Conservation (phyloP, 306 rosid species). For the Castanea sativa region DNA sequence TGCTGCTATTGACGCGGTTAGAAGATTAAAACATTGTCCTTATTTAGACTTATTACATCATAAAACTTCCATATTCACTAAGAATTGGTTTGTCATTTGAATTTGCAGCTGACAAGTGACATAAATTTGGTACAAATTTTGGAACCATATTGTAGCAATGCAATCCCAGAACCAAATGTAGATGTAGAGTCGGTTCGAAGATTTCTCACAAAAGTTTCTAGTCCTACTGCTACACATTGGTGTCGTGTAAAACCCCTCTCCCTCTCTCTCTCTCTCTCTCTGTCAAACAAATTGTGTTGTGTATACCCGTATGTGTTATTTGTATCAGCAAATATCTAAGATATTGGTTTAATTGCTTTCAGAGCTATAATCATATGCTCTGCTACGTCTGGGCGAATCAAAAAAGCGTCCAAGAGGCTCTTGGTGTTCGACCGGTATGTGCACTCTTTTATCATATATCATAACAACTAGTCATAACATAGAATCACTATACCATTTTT, state of each 20-base stretch:
- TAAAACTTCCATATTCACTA: background rate
- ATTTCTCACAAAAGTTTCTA: conserved; percentile 6
- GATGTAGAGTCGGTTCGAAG: background rate
- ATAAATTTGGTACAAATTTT: conserved; percentile 14
- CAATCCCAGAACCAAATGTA: background rate
- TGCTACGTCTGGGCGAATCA: conserved; percentile 18
- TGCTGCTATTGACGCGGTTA: conserved; percentile 1
- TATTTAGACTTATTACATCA: background rate
- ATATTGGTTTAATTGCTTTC: background rate
- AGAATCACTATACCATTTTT: background rate
- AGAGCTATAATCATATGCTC: conserved; percentile 12
- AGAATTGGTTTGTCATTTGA: background rate
- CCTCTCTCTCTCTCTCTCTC: too few relatives aligned
- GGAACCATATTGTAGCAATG: conserved; percentile 17
- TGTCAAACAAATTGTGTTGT: too few relatives aligned
- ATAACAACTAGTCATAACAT: background rate
- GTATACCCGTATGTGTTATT: too few relatives aligned
- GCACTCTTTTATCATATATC: background rate
- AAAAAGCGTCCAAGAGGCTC: conserved; percentile 23
- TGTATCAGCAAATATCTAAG: too few relatives aligned
- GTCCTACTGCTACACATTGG: conserved; percentile 3
- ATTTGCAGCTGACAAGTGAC: conserved; percentile 15
- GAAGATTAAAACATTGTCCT: background rate
- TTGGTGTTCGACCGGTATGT: conserved; percentile 22
- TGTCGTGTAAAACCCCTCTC: conserved; percentile 1